Conservation (phyloP, 352 stramenopile genomes). For the Thraustotheca clavata region DNA sequence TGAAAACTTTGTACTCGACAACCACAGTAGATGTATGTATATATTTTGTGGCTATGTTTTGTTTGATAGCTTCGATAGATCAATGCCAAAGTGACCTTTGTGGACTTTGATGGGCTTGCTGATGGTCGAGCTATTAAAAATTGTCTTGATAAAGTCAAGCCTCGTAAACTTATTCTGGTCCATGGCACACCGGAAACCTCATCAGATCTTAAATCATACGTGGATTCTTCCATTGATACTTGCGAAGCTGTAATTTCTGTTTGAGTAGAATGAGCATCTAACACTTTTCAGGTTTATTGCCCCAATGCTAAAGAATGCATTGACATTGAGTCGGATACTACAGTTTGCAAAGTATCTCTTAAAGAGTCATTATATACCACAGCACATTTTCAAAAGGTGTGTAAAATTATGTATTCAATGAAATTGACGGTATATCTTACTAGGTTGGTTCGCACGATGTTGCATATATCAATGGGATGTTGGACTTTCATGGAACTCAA, state of each 20-base stretch:
- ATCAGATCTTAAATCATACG: conserved; percentile 72
- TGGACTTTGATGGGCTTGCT: conserved; percentile 80
- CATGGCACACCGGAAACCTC: conserved; percentile 77
- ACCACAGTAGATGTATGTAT: conserved; percentile 46
- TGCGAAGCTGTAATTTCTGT: conserved; percentile 45
- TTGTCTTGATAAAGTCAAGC: conserved; percentile 83
- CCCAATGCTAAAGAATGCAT: conserved; percentile 84
- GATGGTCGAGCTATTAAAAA: conserved; percentile 82
- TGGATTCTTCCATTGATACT: conserved; percentile 68
- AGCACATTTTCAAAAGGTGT: conserved; percentile 71
- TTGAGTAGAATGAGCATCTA: background rate
- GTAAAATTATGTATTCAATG: background rate
- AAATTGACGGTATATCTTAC: background rate
- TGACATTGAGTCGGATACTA: conserved; percentile 86
- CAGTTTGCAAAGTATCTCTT: conserved; percentile 82
- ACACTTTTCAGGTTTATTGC: conserved; percentile 46
- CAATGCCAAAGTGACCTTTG: conserved; percentile 36
- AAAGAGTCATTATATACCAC: conserved; percentile 84
- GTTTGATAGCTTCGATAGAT: conserved; percentile 57
- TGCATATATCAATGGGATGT: conserved; percentile 71
- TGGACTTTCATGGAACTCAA: conserved; percentile 25
- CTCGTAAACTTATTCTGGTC: conserved; percentile 81
- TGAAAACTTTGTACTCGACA: conserved; percentile 70
- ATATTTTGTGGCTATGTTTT: background rate
- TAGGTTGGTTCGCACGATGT: conserved; percentile 81